Percentiles rank a stretch among this genome's conserved stretches.
Conservation (phyloP, 306 rosid genomes). For the Medicago arabica region DNA sequence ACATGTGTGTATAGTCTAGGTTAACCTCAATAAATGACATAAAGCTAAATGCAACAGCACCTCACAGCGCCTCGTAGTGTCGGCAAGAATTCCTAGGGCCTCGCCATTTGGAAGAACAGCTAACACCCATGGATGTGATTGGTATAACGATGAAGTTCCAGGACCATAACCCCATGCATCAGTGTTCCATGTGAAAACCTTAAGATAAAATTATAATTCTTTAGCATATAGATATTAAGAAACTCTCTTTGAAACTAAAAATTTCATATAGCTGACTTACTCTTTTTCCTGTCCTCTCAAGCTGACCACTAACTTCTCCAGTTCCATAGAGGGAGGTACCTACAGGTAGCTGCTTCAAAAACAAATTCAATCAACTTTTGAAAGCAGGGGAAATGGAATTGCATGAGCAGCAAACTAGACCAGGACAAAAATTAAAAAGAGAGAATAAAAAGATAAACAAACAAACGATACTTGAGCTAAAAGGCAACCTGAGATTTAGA, state of each 20-base stretch:
- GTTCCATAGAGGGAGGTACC: slow-evolving; percentile 91
- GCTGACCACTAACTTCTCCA: slow-evolving; percentile 91
- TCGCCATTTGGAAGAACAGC: slow-evolving; percentile 92
- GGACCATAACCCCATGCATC: slow-evolving; percentile 90
- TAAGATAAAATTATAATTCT: slow-evolving; percentile 38
- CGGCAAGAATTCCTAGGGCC: slow-evolving; percentile 88
- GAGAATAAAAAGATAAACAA: slow-evolving; percentile 6
- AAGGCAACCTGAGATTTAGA: slow-evolving; percentile 19
- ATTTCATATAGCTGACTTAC: slow-evolving; percentile 49
- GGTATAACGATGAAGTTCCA: slow-evolving; percentile 85
- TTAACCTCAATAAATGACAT: slow-evolving; percentile 35
- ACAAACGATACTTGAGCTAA: background rate
- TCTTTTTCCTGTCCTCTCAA: slow-evolving; percentile 88
- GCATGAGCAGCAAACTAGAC: background rate
- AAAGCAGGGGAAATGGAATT: background rate
- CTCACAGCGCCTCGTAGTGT: slow-evolving; percentile 92
- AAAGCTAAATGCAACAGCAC: slow-evolving; percentile 52
- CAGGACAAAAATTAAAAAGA: background rate
- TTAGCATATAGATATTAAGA: slow-evolving; percentile 12
- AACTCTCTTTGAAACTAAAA: slow-evolving; percentile 12
- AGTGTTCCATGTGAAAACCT: slow-evolving; percentile 89
- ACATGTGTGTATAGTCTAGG: slow-evolving; percentile 24
- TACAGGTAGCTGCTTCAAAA: slow-evolving; percentile 64
- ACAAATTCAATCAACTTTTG: slow-evolving; percentile 36
- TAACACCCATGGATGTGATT: slow-evolving; percentile 97